A percentile compares a stretch with the other conserved stretches of the same genome.
Conservation (phyloP, 352 stramenopile genomes). For the Phytophthora idaei region DNA sequence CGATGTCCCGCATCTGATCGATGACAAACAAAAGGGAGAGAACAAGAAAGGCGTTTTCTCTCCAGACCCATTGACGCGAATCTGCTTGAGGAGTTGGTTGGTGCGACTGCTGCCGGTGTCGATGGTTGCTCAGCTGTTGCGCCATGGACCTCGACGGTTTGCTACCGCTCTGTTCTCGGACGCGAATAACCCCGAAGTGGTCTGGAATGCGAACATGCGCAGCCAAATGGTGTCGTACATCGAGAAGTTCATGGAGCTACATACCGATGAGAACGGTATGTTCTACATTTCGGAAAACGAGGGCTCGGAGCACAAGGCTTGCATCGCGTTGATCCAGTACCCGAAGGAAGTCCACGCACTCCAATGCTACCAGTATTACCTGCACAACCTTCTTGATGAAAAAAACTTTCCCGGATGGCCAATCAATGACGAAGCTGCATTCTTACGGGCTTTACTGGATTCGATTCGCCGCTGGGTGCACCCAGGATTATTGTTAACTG, state of each 20-base stretch:
- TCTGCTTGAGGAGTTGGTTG: conserved; percentile 87
- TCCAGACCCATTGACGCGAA: conserved; percentile 79
- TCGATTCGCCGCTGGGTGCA: conserved; percentile 82
- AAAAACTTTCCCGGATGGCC: conserved; percentile 88
- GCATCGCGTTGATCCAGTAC: conserved; percentile 82
- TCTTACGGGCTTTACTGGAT: conserved; percentile 75
- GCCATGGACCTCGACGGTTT: conserved; percentile 77
- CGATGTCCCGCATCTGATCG: conserved; percentile 59
- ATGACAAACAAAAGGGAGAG: conserved; percentile 76
- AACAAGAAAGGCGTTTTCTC: conserved; percentile 86
- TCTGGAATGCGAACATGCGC: conserved; percentile 88
- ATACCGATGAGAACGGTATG: conserved; percentile 68
- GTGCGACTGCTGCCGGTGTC: conserved; percentile 83
- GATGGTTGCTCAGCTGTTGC: conserved; percentile 85
- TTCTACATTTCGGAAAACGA: conserved; percentile 79
- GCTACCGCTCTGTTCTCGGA: conserved; percentile 82
- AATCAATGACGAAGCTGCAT: conserved; percentile 84
- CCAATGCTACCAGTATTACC: conserved; percentile 89
- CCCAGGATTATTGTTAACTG: conserved; percentile 52
- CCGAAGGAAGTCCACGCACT: conserved; percentile 84
- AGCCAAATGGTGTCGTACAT: conserved; percentile 88
- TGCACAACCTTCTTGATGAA: conserved; percentile 87
- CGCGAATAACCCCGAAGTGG: conserved; percentile 85
- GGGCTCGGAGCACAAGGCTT: conserved; percentile 75
- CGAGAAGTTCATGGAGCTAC: conserved; percentile 84